Percentiles rank a stretch among this genome's conserved stretches.
These are phyloP conservation scores for Blastomyces parvus DNA, from an alignment of 2,329 filamentous ascomycete genomes.

Conservation along the genomic window DNA sequence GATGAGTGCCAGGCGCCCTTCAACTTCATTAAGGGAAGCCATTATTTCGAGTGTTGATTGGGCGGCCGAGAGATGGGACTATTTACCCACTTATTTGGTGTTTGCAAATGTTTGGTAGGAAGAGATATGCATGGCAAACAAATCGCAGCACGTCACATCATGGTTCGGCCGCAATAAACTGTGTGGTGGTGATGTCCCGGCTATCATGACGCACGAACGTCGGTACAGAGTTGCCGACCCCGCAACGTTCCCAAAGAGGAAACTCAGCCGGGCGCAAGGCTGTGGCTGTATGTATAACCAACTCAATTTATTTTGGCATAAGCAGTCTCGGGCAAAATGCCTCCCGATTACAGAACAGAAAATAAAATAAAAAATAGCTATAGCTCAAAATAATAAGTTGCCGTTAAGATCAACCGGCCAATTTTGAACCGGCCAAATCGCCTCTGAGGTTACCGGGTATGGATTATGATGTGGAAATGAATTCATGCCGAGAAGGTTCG, in stretches of 20 bases:
- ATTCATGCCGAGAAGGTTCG: slow-evolving; percentile 29
- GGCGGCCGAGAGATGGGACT: background rate
- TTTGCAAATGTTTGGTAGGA: background rate
- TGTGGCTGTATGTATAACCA: background rate
- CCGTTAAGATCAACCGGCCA: slow-evolving; percentile 32
- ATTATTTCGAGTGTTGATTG: slow-evolving; percentile 17
- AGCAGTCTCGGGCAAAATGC: background rate
- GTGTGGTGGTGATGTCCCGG: background rate
- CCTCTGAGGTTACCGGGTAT: slow-evolving; percentile 24
- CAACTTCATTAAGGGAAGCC: slow-evolving; percentile 38
- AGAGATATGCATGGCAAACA: background rate
- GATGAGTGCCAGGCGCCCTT: slow-evolving; percentile 48
- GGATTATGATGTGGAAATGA: slow-evolving; percentile 26
- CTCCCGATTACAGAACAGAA: background rate
- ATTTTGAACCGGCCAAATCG: slow-evolving; percentile 30
- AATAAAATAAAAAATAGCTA: background rate
- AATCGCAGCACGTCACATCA: background rate
- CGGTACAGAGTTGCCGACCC: background rate
- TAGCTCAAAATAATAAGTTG: slow-evolving; percentile 22
- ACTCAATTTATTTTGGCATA: background rate
- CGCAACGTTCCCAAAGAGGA: slow-evolving; percentile 7
- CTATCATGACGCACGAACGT: background rate
- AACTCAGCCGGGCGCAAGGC: background rate
- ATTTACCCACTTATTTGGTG: background rate
- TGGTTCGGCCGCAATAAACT: background rate